Evolutionary conservation across 2,329 filamentous ascomycete species (phyloP).

Genomic region (Lasiodiplodia citricola): DNA sequence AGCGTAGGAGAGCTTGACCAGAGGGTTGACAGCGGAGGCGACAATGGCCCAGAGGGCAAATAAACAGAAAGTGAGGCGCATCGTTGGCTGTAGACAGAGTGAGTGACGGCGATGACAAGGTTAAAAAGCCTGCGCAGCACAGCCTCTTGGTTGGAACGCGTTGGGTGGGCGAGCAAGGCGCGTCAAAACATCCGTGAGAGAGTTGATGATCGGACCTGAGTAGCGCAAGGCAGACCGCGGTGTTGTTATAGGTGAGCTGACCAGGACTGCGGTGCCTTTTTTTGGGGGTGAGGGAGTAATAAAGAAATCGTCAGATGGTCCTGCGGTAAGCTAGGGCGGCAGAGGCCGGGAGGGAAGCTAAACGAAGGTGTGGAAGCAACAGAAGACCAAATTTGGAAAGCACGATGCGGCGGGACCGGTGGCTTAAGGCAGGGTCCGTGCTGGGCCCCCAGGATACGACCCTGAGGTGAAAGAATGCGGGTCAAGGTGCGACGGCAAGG

Average conservation of each 20-base stretch:
- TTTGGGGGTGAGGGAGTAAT: background rate
- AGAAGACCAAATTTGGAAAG: conserved; percentile 11
- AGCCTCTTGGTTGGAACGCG: background rate
- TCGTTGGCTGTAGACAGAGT: background rate
- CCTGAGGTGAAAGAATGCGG: background rate
- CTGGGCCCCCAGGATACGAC: background rate
- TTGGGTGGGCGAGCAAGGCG: background rate
- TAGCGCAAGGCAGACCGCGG: background rate
- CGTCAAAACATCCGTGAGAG: background rate
- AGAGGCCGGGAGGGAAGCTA: background rate
- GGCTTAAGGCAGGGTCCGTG: background rate
- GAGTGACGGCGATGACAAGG: background rate
- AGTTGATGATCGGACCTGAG: background rate
- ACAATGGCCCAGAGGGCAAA: conserved; percentile 2
- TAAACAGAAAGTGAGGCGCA: background rate
- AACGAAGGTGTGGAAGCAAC: conserved; percentile 14
- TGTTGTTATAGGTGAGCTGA: background rate
- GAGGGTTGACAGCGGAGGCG: conserved; percentile 41
- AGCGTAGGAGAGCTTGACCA: conserved; percentile 70
- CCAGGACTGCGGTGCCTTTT: background rate
- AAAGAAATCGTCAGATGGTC: background rate
- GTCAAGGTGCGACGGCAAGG: background rate
- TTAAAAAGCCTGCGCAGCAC: background rate
- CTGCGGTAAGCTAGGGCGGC: background rate
- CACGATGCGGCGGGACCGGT: conserved; percentile 17